These are phyloP conservation scores for Euphrasia arctica DNA, from an alignment of 305 asterid species.

Conservation along the genomic window DNA sequence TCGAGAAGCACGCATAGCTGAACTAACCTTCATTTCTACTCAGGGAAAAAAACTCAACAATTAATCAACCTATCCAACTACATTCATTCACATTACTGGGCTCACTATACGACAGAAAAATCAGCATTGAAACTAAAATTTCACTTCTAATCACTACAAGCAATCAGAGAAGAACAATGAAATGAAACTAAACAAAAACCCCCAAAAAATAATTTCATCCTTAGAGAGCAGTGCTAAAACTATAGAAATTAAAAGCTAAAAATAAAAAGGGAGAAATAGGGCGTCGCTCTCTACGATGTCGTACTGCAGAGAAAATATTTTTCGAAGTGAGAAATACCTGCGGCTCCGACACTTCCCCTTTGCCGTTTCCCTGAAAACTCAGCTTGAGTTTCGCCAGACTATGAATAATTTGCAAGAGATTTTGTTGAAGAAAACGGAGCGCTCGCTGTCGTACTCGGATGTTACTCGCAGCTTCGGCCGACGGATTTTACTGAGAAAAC, in stretches of 20 bases:
- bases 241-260: background rate
- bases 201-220: background rate
- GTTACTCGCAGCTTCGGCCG: slow-evolving; percentile 71
- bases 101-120: background rate
- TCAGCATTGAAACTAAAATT: background rate
- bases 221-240: too few species aligned
- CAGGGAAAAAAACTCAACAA: background rate
- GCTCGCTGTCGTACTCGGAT: slow-evolving; percentile 68
- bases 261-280: too few species aligned
- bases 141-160: background rate
- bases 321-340: slow-evolving; percentile 51
- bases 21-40: background rate
- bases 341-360: slow-evolving; percentile 61
- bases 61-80: background rate
- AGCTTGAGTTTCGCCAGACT: slow-evolving; percentile 55
- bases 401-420: slow-evolving; percentile 57
- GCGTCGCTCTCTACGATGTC: slow-evolving; percentile 67
- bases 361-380: slow-evolving; percentile 54
- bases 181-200: background rate
- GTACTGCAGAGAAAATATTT: slow-evolving; percentile 51
- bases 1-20: background rate
- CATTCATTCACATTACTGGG: background rate
- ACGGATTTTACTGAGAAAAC: slow-evolving; percentile 18
- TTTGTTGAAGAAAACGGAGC: slow-evolving; percentile 54
- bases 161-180: background rate